These are phyloP conservation scores for Leccinum pallidistipes DNA, from an alignment of 1,284 basidiomycete species.

Conservation along the genomic window DNA sequence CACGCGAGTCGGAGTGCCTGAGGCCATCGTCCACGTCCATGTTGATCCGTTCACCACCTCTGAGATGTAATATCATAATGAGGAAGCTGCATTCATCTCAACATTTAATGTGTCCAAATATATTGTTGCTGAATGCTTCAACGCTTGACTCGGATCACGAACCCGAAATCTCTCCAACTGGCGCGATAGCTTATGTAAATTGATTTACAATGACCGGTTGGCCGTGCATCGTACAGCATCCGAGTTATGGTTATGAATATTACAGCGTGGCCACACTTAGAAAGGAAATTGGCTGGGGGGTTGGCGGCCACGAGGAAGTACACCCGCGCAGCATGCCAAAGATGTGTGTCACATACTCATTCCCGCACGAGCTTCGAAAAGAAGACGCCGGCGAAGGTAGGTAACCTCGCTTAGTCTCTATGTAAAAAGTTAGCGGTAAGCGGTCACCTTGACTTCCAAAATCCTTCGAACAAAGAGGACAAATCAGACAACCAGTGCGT, in stretches of 20 bases:
- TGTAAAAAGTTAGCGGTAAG: no score
- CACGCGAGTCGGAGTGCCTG: no score
- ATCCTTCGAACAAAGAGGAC: neutral
- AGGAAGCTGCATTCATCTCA: neutral
- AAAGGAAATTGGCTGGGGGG: neutral
- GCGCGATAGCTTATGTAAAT: no score
- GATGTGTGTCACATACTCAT: neutral
- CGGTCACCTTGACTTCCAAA: neutral
- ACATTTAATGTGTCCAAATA: neutral
- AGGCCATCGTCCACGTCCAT: no score
- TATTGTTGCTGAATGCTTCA: no score
- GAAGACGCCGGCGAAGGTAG: no score
- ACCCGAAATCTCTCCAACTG: no score
- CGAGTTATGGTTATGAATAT: no score
- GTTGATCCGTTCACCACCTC: slow-evolving; percentile 9
- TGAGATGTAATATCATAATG: neutral
- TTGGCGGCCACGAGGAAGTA: neutral
- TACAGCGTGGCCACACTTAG: neutral
- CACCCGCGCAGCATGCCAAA: neutral
- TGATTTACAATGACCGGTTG: no score
- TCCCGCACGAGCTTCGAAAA: neutral
- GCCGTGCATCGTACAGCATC: no score
- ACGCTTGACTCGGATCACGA: no score
- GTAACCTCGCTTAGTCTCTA: no score
- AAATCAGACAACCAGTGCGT: slow-evolving; percentile 1